Base-by-base conservation (phyloP, 2,329 filamentous ascomycete species). In the Exophiala viscosa region DNA sequence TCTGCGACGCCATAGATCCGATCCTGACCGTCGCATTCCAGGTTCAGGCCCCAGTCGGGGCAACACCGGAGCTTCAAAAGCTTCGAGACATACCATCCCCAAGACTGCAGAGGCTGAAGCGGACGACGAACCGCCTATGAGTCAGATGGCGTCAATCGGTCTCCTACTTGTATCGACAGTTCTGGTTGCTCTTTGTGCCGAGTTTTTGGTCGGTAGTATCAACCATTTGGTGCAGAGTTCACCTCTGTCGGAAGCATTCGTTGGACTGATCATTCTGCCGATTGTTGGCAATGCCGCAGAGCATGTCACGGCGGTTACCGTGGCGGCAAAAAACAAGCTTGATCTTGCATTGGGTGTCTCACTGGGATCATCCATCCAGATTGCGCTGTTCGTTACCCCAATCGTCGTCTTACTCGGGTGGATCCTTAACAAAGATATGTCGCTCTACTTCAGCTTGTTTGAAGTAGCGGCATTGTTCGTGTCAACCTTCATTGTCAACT, bases 361-460 rank as follows among this genome's bases (percentile, higher is more conserved):
- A 0, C 77, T 85, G 13, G 82, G 82, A n/a, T 82, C 78, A 1
- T 81, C 77, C 57, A 82, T 85, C 74, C 82, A 85, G 64, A 85
- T 85, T 61, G 81, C 82, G 0, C 70, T 85, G 18, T 71, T 85
- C 35, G 80, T 85, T 33, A 71, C 84, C 45, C 83, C 82, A 1
- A 64, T 85, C 41, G 74, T 80, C 61, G 76, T 85, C n/a, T 73
- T 85, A 42, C 73, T 85, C 45, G 81, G 80, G 43, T 85, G 82
- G 82, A 77, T 77, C 53, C 73, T 80, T 54, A 78, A 80, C n/a
- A 73, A 80, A 44, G 70, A 75, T 33, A 84, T 87, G 88, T 88
- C 84, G 18, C 79, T 95, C 4, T 85, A 86, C 67, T 93, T 96
- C 67, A 89, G 95, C 66, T 83, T 84, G 1, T 96, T 96, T 74